Evolutionary conservation across 441 rosid genomes (phyloP).

Genomic region (Pelargonium citronellum): DNA sequence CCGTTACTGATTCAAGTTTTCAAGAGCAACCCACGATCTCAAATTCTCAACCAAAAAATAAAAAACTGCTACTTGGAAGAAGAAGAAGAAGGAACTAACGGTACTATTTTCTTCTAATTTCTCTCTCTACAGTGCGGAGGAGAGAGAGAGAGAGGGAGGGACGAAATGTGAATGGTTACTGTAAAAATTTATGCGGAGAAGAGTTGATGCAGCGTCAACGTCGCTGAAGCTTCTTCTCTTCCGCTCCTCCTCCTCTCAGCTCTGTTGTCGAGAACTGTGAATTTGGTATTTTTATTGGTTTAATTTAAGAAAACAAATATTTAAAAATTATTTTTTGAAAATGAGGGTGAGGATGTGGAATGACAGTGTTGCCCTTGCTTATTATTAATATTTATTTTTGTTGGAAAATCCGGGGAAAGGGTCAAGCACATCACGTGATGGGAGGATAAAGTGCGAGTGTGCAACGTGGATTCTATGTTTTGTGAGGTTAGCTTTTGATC

Average conservation of each 20-base stretch:
- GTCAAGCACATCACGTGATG: background rate
- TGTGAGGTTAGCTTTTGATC: background rate
- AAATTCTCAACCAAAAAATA: background rate
- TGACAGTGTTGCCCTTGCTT: background rate
- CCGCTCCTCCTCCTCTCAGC: background rate
- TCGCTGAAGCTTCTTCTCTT: background rate
- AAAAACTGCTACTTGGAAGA: too few relatives aligned
- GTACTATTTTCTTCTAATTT: background rate
- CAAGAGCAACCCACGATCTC: conserved; percentile 7
- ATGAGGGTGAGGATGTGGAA: background rate
- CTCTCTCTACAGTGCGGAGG: conserved; percentile 3
- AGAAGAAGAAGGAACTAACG: background rate
- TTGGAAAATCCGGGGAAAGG: background rate
- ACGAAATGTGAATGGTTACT: background rate
- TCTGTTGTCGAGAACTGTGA: background rate
- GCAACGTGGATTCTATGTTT: background rate
- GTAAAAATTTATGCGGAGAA: background rate
- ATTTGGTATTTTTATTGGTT: background rate
- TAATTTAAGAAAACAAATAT: background rate
- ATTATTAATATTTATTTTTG: background rate
- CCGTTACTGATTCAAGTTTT: background rate
- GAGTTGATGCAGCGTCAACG: background rate
- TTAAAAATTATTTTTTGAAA: background rate
- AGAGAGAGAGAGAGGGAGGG: background rate
- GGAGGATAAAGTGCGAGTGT: background rate